These are phyloP conservation scores for Xylariaceae sp. DNA, from an alignment of 2,329 filamentous ascomycete genomes.

Conservation along the genomic window DNA sequence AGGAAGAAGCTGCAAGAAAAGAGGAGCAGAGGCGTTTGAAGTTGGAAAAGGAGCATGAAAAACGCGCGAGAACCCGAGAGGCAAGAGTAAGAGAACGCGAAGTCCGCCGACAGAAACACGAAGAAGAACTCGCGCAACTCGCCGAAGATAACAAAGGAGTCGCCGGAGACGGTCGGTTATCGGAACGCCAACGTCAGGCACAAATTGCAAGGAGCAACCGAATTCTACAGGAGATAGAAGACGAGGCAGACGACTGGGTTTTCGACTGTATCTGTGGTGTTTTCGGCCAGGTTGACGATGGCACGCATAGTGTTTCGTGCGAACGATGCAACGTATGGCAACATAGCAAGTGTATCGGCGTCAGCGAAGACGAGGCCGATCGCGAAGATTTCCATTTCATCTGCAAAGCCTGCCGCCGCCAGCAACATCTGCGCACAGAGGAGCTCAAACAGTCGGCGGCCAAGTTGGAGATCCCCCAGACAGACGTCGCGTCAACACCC, in stretches of 20 bases:
- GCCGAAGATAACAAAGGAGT: slow-evolving; percentile 67
- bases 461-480: slow-evolving; percentile 47
- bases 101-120: slow-evolving; percentile 71
- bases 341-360: slow-evolving; percentile 85
- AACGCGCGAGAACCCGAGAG: slow-evolving; percentile 76
- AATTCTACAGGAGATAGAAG: slow-evolving; percentile 65
- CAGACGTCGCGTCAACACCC: slow-evolving; percentile 25
- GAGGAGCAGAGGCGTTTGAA: slow-evolving; percentile 56
- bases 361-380: slow-evolving; percentile 74
- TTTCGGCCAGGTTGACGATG: slow-evolving; percentile 90
- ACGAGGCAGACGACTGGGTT: slow-evolving; percentile 76
- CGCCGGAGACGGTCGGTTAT: slow-evolving; percentile 57
- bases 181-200: slow-evolving; percentile 72
- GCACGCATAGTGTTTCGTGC: slow-evolving; percentile 87
- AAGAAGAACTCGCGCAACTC: slow-evolving; percentile 74
- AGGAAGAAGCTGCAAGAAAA: slow-evolving; percentile 61
- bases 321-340: slow-evolving; percentile 96
- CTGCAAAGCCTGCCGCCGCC: slow-evolving; percentile 71
- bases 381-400: slow-evolving; percentile 82
- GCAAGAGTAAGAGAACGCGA: slow-evolving; percentile 82
- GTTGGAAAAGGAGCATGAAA: slow-evolving; percentile 68
- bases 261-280: slow-evolving; percentile 93
- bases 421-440: slow-evolving; percentile 47
- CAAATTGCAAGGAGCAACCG: slow-evolving; percentile 76
- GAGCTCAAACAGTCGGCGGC: slow-evolving; percentile 54